A percentile compares a stretch with the other conserved stretches of the same genome.
These are phyloP conservation scores for Phytophthora idaei DNA, from an alignment of 352 stramenopile genomes.

Conservation along the genomic window DNA sequence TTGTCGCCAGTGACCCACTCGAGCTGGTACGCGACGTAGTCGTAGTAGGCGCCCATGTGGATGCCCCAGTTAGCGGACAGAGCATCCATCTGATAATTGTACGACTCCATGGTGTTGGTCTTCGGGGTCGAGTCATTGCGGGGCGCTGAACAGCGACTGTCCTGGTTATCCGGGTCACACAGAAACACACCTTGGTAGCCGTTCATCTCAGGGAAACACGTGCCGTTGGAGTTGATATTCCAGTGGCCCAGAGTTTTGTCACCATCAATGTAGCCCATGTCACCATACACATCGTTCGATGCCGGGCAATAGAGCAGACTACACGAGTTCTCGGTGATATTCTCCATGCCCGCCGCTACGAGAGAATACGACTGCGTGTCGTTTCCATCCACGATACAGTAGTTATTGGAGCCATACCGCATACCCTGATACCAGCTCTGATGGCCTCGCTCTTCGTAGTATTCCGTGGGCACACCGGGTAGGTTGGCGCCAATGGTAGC, in stretches of 20 bases:
- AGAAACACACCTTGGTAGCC: conserved; percentile 67
- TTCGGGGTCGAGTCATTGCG: conserved; percentile 52
- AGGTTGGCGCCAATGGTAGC: conserved; percentile 57
- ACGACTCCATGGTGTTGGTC: conserved; percentile 65
- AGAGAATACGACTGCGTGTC: conserved; percentile 51
- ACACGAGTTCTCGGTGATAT: conserved; percentile 60
- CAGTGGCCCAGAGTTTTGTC: conserved; percentile 45
- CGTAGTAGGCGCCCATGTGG: conserved; percentile 67
- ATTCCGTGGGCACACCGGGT: conserved; percentile 51
- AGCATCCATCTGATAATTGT: conserved; percentile 80
- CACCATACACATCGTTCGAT: conserved; percentile 57
- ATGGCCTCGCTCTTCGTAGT: conserved; percentile 47
- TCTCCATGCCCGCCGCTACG: conserved; percentile 43
- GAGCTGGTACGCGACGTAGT: conserved; percentile 65
- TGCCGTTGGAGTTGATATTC: conserved; percentile 75
- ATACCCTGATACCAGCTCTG: conserved; percentile 64
- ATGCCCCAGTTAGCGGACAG: conserved; percentile 74
- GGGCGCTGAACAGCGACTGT: conserved; percentile 48
- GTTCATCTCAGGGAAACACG: conserved; percentile 66
- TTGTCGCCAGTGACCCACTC: conserved; percentile 74
- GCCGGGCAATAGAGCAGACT: conserved; percentile 48
- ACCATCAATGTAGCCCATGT: conserved; percentile 62
- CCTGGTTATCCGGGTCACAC: conserved; percentile 67
- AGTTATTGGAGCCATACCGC: conserved; percentile 65
- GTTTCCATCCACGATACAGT: conserved; percentile 44